Evolutionary conservation across 331 rosid genomes (phyloP).

Genomic region (Prunus yedoensis): DNA sequence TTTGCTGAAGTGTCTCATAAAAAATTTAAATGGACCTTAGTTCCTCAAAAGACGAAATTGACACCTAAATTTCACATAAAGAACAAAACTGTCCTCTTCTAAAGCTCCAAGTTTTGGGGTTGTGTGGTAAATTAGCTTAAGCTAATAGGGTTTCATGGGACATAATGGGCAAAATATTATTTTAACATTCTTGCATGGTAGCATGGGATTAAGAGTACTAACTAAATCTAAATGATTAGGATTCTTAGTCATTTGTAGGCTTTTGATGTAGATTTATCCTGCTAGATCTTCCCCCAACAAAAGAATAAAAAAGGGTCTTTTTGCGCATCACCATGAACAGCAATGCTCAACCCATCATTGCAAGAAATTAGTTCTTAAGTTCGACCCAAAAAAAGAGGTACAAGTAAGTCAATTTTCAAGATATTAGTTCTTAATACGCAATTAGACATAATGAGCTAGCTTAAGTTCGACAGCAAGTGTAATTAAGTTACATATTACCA

Average conservation of each 20-base stretch:
- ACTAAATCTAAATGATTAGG: conserved; percentile 34
- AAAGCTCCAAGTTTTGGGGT: neutral
- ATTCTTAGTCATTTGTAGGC: conserved; percentile 19
- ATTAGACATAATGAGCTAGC: too few species aligned
- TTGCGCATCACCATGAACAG: conserved; percentile 2
- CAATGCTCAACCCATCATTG: conserved; percentile 11
- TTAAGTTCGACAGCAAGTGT: too few species aligned
- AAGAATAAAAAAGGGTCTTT: neutral
- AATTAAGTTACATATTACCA: too few species aligned
- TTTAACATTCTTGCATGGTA: conserved; percentile 20
- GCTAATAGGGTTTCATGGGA: neutral
- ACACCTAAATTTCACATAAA: neutral
- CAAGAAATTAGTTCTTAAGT: neutral
- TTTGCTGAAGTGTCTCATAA: neutral
- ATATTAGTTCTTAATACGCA: too few species aligned
- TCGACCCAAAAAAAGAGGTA: too few species aligned
- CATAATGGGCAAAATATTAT: neutral
- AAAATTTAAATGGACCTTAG: neutral
- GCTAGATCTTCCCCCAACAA: neutral
- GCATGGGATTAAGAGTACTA: conserved; percentile 20
- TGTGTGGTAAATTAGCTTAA: conserved; percentile 7
- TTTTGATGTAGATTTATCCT: conserved; percentile 37
- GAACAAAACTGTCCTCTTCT: conserved; percentile 26
- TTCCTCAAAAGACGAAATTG: conserved; percentile 17
- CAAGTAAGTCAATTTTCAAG: too few species aligned